phyloP scores from a whole-genome alignment of 768 basidiomycete species.

The Phlebiopsis gigantea region DNA sequence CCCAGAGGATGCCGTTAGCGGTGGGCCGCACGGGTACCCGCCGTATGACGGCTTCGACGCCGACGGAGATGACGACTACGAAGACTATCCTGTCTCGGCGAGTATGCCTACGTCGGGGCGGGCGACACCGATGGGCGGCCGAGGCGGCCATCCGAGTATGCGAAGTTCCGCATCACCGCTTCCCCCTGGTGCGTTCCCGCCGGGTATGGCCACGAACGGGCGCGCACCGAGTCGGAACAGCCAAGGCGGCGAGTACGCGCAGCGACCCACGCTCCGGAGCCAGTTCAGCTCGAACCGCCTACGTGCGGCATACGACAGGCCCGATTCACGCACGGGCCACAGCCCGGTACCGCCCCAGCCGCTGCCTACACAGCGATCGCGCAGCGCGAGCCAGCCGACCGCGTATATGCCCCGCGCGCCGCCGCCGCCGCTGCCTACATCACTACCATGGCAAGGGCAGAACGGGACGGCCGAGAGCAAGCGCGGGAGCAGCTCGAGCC shows the following conservation, averaged over 20 bases:
- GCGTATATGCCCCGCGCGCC: slow-evolving; percentile 51
- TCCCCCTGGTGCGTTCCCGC: slow-evolving; percentile 26
- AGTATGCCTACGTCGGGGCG: slow-evolving; percentile 52
- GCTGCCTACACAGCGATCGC: slow-evolving; percentile 39
- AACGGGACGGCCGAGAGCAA: slow-evolving; percentile 35
- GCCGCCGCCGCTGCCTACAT: slow-evolving; percentile 46
- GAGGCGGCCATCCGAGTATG: slow-evolving; percentile 32
- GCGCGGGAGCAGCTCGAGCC: slow-evolving; percentile 80
- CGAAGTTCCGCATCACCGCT: slow-evolving; percentile 11
- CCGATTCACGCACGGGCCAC: slow-evolving; percentile 18
- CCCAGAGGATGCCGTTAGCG: slow-evolving; percentile 16
- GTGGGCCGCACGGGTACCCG: slow-evolving; percentile 51
- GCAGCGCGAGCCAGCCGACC: slow-evolving; percentile 77
- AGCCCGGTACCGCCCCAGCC: slow-evolving; percentile 19
- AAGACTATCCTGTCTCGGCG: slow-evolving; percentile 61
- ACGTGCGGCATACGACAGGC: slow-evolving; percentile 44
- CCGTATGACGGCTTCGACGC: slow-evolving; percentile 67
- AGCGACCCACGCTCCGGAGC: slow-evolving; percentile 44
- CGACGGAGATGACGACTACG: slow-evolving; percentile 70
- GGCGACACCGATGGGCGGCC: slow-evolving; percentile 63
- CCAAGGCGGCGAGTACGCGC: slow-evolving; percentile 28
- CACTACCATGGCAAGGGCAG: slow-evolving; percentile 42
- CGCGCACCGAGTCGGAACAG: slow-evolving; percentile 41
- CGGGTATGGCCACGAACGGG: slow-evolving; percentile 27
- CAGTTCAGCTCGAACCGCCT: slow-evolving; percentile 69